A percentile compares a stretch with the other conserved stretches of the same genome.
phyloP scores from a whole-genome alignment of 139 green algal genomes.

The Bryopsis sp. region DNA sequence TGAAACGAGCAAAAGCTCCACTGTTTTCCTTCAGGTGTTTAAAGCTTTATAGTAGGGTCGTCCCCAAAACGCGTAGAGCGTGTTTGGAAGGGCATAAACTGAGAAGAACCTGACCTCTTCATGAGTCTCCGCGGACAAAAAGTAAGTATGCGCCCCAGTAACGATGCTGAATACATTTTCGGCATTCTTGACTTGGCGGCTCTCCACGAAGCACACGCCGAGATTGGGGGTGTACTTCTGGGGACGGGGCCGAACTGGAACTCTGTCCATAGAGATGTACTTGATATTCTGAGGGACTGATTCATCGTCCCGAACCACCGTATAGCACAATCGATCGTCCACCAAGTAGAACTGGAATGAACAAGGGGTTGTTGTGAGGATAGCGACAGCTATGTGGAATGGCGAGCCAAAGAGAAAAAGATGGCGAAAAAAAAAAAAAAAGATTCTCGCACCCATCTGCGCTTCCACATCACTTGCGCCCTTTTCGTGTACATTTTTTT shows the following conservation, averaged over 20 bases:
- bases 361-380: too few relatives aligned
- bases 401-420: too few relatives aligned
- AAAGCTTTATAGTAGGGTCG: background rate
- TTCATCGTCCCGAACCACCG: background rate
- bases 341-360: background rate
- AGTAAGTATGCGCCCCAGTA: constrained; percentile 46
- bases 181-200: constrained; percentile 15
- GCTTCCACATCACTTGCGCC: background rate
- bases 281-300: too few relatives aligned
- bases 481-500: constrained; percentile 3
- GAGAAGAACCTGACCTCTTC: background rate
- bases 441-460: background rate
- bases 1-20: too few relatives aligned
- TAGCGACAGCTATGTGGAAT: too few relatives aligned
- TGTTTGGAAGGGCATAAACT: too few relatives aligned
- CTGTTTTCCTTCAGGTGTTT: constrained; percentile 2
- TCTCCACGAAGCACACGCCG: constrained; percentile 25
- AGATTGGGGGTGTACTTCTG: constrained; percentile 27
- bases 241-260: constrained; percentile 42
- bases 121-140: constrained; percentile 36
- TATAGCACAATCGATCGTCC: background rate
- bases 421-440: background rate
- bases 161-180: constrained; percentile 27
- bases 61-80: too few relatives aligned
- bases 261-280: constrained; percentile 45